These are phyloP conservation scores for Leccinum subspadiceum DNA, from an alignment of 1,284 basidiomycete species.

Conservation along the genomic window DNA sequence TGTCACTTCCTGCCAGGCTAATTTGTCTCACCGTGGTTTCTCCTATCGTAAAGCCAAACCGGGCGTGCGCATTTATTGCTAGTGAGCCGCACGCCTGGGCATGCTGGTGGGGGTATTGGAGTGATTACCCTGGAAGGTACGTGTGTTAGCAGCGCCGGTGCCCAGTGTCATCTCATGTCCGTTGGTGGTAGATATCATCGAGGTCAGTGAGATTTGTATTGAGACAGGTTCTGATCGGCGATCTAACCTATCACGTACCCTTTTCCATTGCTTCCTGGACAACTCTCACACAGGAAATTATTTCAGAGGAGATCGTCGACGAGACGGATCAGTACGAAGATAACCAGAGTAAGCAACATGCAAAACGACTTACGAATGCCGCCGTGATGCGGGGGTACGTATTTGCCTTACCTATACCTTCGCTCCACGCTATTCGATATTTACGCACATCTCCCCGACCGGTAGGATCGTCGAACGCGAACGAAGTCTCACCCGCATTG, in stretches of 20 bases:
- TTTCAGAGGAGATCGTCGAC: conserved; percentile 86
- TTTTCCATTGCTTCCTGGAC: background rate
- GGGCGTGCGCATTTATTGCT: conserved; percentile 92
- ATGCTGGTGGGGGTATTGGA: conserved; percentile 78
- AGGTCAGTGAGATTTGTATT: conserved; percentile 37
- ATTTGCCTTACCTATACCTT: background rate
- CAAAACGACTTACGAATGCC: conserved; percentile 66
- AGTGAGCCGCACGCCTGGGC: conserved; percentile 81
- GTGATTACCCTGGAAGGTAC: conserved; percentile 78
- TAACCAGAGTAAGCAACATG: conserved; percentile 68
- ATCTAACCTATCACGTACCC: conserved; percentile 21
- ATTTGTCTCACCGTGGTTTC: conserved; percentile 35
- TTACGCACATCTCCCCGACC: background rate
- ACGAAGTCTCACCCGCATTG: conserved; percentile 21
- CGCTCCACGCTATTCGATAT: background rate
- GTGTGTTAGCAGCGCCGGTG: background rate
- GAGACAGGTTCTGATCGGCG: background rate
- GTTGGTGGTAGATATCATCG: conserved; percentile 61
- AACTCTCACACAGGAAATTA: conserved; percentile 57
- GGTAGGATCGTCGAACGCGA: conserved; percentile 44
- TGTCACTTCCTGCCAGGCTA: background rate
- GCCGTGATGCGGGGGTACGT: conserved; percentile 79
- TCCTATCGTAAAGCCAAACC: conserved; percentile 71
- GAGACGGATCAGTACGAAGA: conserved; percentile 89
- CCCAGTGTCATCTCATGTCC: background rate